phyloP scores from a whole-genome alignment of 1,139 yeast genomes.

The Meyerozyma guilliermondii region DNA sequence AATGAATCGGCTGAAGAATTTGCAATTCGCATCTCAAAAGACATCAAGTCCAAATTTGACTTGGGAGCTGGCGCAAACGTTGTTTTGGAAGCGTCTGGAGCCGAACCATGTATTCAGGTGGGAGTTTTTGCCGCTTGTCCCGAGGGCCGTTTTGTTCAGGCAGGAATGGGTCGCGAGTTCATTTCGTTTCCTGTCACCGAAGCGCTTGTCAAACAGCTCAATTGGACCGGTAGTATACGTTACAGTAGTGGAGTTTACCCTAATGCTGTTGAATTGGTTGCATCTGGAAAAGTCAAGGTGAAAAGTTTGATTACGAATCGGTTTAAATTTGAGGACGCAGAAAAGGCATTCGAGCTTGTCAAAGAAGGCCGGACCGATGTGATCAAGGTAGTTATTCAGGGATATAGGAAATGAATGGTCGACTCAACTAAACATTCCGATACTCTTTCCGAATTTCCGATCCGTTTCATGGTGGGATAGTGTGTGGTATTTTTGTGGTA shows the following conservation, averaged over 20 bases:
- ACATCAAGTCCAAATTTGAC: not conserved
- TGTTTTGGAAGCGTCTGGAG: constrained; percentile 3
- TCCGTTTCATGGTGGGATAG: no score
- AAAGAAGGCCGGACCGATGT: constrained; percentile 1
- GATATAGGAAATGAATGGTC: not conserved
- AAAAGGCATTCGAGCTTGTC: constrained; percentile 3
- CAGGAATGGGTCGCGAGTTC: constrained; percentile 2
- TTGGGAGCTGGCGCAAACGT: constrained; percentile 1
- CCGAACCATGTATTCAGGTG: constrained; percentile 3
- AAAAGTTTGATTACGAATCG: constrained; percentile 4
- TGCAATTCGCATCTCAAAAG: not conserved
- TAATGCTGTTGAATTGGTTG: constrained; percentile 2
- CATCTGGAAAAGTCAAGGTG: constrained; percentile 2
- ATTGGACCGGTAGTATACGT: constrained; percentile 2
- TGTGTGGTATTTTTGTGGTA: no score
- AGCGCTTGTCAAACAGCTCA: constrained; percentile 3
- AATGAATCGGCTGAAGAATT: not conserved
- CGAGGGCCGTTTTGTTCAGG: constrained; percentile 2
- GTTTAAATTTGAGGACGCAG: constrained; percentile 3
- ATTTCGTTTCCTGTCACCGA: constrained; percentile 3
- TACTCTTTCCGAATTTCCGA: not conserved
- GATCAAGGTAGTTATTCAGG: constrained; percentile 3
- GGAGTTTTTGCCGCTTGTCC: constrained; percentile 1
- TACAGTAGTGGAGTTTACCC: constrained; percentile 1
- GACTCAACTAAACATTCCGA: not conserved